These are phyloP conservation scores for Ceratobasidium sp. DNA, from an alignment of 1,284 basidiomycete genomes.

Conservation along the genomic window DNA sequence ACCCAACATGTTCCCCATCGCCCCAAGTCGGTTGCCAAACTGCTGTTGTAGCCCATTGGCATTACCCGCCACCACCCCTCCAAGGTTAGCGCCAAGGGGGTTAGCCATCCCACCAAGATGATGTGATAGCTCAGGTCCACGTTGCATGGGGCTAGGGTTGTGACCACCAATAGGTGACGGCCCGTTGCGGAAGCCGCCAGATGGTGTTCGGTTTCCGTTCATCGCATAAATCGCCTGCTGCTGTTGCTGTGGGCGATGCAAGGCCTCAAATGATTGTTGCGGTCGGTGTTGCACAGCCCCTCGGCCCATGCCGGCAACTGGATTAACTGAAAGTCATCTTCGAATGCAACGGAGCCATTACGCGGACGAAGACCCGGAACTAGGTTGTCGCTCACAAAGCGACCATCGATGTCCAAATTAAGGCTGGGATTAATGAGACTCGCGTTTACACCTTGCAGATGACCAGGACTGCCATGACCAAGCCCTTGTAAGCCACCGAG, in stretches of 20 bases:
- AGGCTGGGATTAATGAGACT: constrained; percentile 30
- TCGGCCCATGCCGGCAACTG: constrained; percentile 18
- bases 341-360: constrained; percentile 52
- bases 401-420: constrained; percentile 56
- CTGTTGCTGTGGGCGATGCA: constrained; percentile 53
- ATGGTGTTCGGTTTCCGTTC: constrained; percentile 62
- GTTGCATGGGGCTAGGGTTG: constrained; percentile 58
- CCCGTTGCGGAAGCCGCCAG: constrained; percentile 69
- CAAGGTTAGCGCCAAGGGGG: constrained; percentile 48
- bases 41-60: constrained; percentile 10
- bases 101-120: constrained; percentile 15
- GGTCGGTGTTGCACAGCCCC: constrained; percentile 52
- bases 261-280: constrained; percentile 60
- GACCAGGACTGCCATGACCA: neutral
- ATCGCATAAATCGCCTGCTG: constrained; percentile 54
- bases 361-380: constrained; percentile 77
- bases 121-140: constrained; percentile 44
- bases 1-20: constrained; percentile 29
- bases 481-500: neutral
- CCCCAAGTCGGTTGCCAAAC: constrained; percentile 24
- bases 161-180: constrained; percentile 65
- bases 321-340: constrained; percentile 52
- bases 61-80: constrained; percentile 50
- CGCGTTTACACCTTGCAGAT: constrained; percentile 6
- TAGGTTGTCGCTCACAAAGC: constrained; percentile 80